Base-by-base conservation (phyloP, 768 basidiomycete genomes). In the Termitomyces sp. region DNA sequence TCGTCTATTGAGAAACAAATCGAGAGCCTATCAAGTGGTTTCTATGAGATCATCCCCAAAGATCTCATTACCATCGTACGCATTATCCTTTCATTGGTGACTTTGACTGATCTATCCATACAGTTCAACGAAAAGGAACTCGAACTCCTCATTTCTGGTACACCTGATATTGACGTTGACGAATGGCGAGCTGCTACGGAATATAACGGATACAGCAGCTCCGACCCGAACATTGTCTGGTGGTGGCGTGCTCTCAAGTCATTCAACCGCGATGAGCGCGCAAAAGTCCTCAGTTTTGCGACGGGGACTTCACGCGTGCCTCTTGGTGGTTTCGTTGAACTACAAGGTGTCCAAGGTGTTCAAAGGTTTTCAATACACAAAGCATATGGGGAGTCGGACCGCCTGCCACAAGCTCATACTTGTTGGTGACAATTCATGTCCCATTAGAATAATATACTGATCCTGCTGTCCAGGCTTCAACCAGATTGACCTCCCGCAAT, bases 241-340 rank as follows among this genome's bases (percentile, higher is more conserved):
- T 98, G 94, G 90, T 99, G 97, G 97, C 84, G 97, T 63, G 96
- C 96, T 2, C 82, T 99, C 44, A 94, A 98, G 72, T 96, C 94
- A 9, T 98, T 98, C 76, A 93, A 90, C 63, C 90, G 96, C 35
- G 95, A 98, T 65, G 97, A 99, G 73, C 80, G 94, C 56, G 94
- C 97, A 33, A 94, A 97, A 71, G 92, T 99, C 46, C 79, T 99
- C 57, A 96, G 95, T 77, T 99, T 99, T 73, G 95, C 94, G 14
- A 96, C 97, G 1, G 86, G 93, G 59, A 86, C 92, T 6, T 94
- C 94, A 9, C 82, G 95, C 47, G 96, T 99, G 0, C 96, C 96
- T 9, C 82, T 98, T 40, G 90, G 87, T 53, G 97, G 97, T 18
- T 99, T 98, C 73, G 86, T 86, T 43, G 94, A 98, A 58, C 78